These are phyloP conservation scores for Jatropha curcas DNA, from an alignment of 345 rosid species.

Conservation along the genomic window DNA sequence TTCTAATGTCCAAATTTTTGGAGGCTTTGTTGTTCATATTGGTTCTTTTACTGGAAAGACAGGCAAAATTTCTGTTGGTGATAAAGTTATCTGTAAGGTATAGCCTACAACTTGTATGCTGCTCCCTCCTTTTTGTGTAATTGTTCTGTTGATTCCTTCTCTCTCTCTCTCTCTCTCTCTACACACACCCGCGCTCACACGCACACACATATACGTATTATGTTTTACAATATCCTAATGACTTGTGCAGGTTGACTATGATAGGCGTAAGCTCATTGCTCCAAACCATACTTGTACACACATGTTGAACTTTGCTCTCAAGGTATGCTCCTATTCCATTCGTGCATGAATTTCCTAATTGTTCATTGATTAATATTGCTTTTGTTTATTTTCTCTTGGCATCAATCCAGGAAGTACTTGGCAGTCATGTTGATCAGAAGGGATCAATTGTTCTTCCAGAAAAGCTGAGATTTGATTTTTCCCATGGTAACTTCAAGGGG, in stretches of 20 bases:
- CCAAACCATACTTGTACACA: constrained; percentile 98
- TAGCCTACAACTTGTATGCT: constrained; percentile 8
- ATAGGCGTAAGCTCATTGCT: constrained; percentile 82
- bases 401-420: constrained; percentile 79
- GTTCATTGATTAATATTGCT: constrained; percentile 1
- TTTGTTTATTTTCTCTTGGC: constrained; percentile 1
- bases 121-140: constrained; percentile 8
- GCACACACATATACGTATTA: too few relatives aligned
- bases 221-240: constrained; percentile 3
- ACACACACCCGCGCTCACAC: too few relatives aligned
- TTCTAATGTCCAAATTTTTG: constrained; percentile 79
- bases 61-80: constrained; percentile 60
- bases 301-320: constrained; percentile 94
- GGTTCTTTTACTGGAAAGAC: constrained; percentile 52
- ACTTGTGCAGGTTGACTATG: constrained; percentile 79
- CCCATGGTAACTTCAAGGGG: constrained; percentile 63
- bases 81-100: constrained; percentile 83
- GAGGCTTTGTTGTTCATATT: constrained; percentile 91
- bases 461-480: constrained; percentile 94
- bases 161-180: too few relatives aligned
- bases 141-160: not conserved
- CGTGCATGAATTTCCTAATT: not conserved
- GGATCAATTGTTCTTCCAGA: constrained; percentile 98
- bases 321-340: constrained; percentile 43
- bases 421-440: constrained; percentile 94